Evolutionary conservation across 306 rosid species (phyloP), one percentile per base, ranked within the genome.

Genomic region (Sindora glabra): DNA sequence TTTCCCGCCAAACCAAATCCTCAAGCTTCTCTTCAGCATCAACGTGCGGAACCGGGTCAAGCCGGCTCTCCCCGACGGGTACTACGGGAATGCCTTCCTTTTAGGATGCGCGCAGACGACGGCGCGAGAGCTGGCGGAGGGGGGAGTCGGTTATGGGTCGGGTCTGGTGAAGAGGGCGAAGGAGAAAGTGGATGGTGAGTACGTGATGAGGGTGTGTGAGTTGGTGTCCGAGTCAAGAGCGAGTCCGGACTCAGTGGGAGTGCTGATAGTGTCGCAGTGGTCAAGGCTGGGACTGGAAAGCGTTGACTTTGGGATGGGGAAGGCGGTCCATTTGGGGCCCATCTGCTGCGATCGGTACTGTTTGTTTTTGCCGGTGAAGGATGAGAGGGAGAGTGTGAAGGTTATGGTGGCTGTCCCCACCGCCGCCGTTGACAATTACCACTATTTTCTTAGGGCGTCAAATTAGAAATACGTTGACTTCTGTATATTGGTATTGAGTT

Each of bases 21-120:
- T 85, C 10, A 91, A 91, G 72, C 71, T 91, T 1, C 71, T 91
- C 0, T 88, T 91, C 72, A 88, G 96, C 65, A 18, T 91, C 2
- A 91, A 88, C 77, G 74, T 91, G 6, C 69, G 98, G 40, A 65
- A 53, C 62, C 86, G 95, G 48, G 72, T 91, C 11, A 84, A 69
- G 8, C 95, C 96, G 56, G 67, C 77, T 47, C 48, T 88, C 7
- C 98, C 98, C 2, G 55, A 53, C 0, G 96, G 98, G 1, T 91
- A 85, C 33, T 91, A 88, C 15, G 98, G 98, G 41, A 91, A 91
- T 62, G 98, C 89, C 2, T 85, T 91, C 16, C 89, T 91, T 9
- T 26, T 91, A 4, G 96, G 86, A 2, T 88, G 98, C 51, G 95
- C 96, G 0, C 73, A 81, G 54, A 68, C 70, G 30, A 83, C 65